Conservation (phyloP, 306 rosid species). For the Clitoria ternatea region DNA sequence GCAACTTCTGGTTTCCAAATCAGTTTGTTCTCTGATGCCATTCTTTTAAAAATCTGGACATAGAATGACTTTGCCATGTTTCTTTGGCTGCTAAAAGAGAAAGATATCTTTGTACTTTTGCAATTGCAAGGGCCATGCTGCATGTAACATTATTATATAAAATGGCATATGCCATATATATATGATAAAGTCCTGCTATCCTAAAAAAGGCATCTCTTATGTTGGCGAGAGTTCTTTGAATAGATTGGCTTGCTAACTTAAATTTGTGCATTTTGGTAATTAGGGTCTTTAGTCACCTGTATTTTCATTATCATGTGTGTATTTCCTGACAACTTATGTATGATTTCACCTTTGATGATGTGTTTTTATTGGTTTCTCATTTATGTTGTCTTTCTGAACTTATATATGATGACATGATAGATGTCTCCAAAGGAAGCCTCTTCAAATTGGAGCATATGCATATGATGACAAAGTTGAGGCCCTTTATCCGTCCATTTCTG, state of each 20-base stretch:
- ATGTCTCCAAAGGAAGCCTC: constrained; percentile 69
- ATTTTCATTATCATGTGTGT: constrained; percentile 20
- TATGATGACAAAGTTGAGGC: constrained; percentile 95
- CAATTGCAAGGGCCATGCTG: not conserved
- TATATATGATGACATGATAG: constrained; percentile 31
- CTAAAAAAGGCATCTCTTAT: not conserved
- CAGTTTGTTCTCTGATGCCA: no score
- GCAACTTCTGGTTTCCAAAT: constrained; percentile 21
- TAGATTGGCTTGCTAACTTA: constrained; percentile 2
- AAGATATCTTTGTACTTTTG: constrained; percentile 1
- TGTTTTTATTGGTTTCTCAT: not conserved
- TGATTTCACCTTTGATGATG: not conserved
- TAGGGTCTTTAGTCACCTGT: not conserved
- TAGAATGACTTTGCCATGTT: not conserved
- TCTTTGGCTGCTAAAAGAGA: not conserved
- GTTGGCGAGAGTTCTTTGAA: not conserved
- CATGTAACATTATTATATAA: not conserved
- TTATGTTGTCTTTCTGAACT: not conserved
- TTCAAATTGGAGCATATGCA: constrained; percentile 56
- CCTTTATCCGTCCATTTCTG: constrained; percentile 66
- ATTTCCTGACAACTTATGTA: not conserved
- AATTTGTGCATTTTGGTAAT: not conserved
- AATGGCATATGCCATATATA: not conserved
- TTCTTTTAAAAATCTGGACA: no score
- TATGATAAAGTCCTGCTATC: not conserved